Conservation (phyloP, 306 rosid species). For the Citrullus amarus region DNA sequence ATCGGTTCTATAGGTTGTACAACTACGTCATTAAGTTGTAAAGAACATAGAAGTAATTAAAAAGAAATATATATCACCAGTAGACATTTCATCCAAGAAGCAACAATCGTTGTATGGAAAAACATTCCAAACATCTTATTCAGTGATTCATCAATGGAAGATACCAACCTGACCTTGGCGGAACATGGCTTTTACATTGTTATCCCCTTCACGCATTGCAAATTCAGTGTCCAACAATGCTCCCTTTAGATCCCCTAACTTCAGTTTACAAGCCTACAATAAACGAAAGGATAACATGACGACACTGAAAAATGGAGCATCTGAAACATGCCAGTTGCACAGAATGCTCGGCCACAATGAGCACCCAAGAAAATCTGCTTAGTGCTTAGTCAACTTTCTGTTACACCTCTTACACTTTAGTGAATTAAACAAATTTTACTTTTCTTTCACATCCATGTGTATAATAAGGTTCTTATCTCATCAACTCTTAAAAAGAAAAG, state of each 20-base stretch:
- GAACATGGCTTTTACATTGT: conserved; percentile 85
- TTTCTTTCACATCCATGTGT: neutral
- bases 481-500: neutral
- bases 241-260: conserved; percentile 79
- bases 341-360: neutral
- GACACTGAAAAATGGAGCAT: neutral
- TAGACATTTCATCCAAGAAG: neutral
- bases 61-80: neutral
- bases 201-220: conserved; percentile 82
- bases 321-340: neutral
- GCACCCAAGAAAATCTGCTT: neutral
- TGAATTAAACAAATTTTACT: neutral
- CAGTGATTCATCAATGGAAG: neutral
- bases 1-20: neutral
- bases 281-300: neutral
- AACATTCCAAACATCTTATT: neutral
- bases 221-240: conserved; percentile 85
- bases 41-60: neutral
- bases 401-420: neutral
- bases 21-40: neutral
- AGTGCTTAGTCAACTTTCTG: neutral
- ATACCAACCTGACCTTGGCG: conserved; percentile 95
- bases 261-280: conserved; percentile 79
- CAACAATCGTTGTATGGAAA: too few species aligned
- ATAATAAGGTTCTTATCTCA: neutral